Conservation (phyloP, 768 basidiomycete genomes). For the Phanerochaete sordida region DNA sequence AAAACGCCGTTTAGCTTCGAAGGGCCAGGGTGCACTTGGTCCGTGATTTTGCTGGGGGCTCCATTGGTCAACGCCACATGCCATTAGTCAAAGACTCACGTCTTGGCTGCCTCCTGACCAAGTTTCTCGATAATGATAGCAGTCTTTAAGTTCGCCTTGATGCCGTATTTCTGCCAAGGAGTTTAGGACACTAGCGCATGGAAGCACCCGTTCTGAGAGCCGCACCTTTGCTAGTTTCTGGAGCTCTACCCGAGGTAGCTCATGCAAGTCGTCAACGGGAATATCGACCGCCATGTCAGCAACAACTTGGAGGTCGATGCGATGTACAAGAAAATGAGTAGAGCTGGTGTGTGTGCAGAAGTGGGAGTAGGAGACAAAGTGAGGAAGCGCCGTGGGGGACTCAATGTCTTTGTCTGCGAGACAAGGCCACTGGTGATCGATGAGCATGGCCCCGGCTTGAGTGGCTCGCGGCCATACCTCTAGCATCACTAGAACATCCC, state of each 20-base stretch:
- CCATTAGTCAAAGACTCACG: neutral
- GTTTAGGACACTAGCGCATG: neutral
- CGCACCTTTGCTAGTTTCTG: neutral
- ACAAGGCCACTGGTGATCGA: neutral
- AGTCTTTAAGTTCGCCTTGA: neutral
- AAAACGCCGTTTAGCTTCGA: too few relatives aligned
- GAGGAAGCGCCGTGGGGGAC: neutral
- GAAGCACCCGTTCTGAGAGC: neutral
- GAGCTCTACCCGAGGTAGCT: neutral
- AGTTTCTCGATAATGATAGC: neutral
- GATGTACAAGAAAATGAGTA: too few relatives aligned
- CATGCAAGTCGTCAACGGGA: neutral
- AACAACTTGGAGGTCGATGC: neutral
- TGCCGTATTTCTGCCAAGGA: neutral
- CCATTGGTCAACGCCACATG: too few relatives aligned
- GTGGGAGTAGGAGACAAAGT: neutral
- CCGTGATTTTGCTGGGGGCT: too few relatives aligned
- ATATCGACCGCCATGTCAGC: neutral
- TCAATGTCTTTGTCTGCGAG: neutral
- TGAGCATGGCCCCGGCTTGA: neutral
- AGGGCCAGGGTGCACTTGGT: too few relatives aligned
- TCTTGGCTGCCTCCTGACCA: neutral
- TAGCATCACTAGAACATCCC: too few relatives aligned
- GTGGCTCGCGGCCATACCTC: neutral
- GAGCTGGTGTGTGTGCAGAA: neutral